These are phyloP conservation scores for Scedosporium boydii DNA, from an alignment of 2,329 filamentous ascomycete genomes.

Conservation along the genomic window DNA sequence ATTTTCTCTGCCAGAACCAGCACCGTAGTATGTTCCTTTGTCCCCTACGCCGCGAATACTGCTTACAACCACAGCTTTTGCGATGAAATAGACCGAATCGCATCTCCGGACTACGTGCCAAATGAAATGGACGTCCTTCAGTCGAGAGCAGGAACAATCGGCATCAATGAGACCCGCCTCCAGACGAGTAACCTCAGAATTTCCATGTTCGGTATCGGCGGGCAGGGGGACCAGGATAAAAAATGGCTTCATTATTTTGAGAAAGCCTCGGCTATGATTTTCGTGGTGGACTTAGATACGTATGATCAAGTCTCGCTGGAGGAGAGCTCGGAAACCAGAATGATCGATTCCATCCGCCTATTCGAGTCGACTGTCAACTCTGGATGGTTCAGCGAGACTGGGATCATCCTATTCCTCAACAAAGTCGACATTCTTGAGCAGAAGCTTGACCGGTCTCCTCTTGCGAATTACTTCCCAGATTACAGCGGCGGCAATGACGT, in stretches of 20 bases:
- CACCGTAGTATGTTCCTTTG: slow-evolving; percentile 69
- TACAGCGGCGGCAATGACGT: slow-evolving; percentile 97
- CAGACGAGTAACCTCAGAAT: slow-evolving; percentile 64
- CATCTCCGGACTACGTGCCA: slow-evolving; percentile 75
- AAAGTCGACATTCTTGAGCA: slow-evolving; percentile 98
- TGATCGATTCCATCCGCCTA: slow-evolving; percentile 95
- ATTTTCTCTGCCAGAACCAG: slow-evolving; percentile 99
- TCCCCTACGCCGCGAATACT: background rate
- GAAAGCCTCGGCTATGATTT: slow-evolving; percentile 98
- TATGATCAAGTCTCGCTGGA: slow-evolving; percentile 96
- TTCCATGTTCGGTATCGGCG: slow-evolving; percentile 99
- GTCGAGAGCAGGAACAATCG: slow-evolving; percentile 94
- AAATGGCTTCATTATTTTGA: slow-evolving; percentile 99
- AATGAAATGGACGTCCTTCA: slow-evolving; percentile 91
- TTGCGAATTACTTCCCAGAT: slow-evolving; percentile 94
- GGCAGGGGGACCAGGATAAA: slow-evolving; percentile 93
- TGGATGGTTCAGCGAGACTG: slow-evolving; percentile 97
- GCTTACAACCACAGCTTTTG: slow-evolving; percentile 67
- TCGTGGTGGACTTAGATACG: slow-evolving; percentile 94
- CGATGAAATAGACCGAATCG: slow-evolving; percentile 81
- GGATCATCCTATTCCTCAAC: slow-evolving; percentile 97
- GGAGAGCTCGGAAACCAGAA: slow-evolving; percentile 86
- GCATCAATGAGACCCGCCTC: slow-evolving; percentile 97
- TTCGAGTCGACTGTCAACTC: slow-evolving; percentile 99
- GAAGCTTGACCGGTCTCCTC: slow-evolving; percentile 79